phyloP scores from a whole-genome alignment of 805 yeast species.

The Starmera pachycereana region DNA sequence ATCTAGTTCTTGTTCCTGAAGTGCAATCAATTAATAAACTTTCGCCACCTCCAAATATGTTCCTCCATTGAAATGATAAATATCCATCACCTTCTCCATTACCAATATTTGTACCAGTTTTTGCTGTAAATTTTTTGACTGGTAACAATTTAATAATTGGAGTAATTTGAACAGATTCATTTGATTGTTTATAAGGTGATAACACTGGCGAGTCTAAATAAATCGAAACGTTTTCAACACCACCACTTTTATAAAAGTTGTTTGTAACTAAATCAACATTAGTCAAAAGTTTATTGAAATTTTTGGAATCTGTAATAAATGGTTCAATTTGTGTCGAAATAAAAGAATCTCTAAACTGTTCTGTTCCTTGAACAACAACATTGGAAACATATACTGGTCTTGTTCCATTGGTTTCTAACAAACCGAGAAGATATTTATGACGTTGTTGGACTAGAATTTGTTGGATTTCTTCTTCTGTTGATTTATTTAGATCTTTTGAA shows the following conservation, averaged over 20 bases:
- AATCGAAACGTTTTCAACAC: constrained; percentile 33
- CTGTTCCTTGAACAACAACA: constrained; percentile 39
- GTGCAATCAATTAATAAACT: constrained; percentile 43
- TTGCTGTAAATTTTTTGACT: constrained; percentile 63
- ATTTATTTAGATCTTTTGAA: constrained; percentile 11
- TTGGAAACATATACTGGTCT: constrained; percentile 33
- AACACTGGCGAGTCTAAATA: constrained; percentile 15
- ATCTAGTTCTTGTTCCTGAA: constrained; percentile 48
- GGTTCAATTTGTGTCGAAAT: constrained; percentile 37
- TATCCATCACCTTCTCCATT: constrained; percentile 97
- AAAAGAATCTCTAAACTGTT: constrained; percentile 35
- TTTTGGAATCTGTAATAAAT: constrained; percentile 27
- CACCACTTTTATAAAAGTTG: constrained; percentile 32
- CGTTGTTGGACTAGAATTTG: constrained; percentile 14
- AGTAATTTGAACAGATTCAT: constrained; percentile 8
- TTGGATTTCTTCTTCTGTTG: constrained; percentile 18
- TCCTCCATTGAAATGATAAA: constrained; percentile 56
- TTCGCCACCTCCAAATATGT: constrained; percentile 65
- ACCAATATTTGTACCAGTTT: constrained; percentile 92
- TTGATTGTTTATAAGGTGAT: constrained; percentile 7
- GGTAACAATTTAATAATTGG: constrained; percentile 32
- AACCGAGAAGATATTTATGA: constrained; percentile 15
- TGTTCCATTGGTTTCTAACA: constrained; percentile 21
- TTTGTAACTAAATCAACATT: constrained; percentile 34
- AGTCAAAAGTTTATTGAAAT: constrained; percentile 29